Percentiles rank a stretch among this genome's conserved stretches.
Conservation (phyloP, 2,329 filamentous ascomycete genomes). For the Capronia epimyces region DNA sequence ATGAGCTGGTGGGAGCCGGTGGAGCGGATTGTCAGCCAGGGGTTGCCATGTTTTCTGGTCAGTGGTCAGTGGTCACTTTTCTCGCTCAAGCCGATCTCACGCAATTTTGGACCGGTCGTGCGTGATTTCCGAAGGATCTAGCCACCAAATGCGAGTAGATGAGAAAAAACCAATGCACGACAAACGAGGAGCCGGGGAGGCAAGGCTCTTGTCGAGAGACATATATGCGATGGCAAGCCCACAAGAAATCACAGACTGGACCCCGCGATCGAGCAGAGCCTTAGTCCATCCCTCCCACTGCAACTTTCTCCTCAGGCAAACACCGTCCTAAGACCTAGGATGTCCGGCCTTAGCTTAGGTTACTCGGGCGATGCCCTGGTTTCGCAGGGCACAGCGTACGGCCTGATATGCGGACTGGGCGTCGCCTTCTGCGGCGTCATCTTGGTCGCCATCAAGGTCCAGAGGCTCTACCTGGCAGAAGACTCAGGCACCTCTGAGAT, state of each 20-base stretch:
- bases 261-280: background rate
- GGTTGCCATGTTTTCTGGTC: too few species aligned
- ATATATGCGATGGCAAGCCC: background rate
- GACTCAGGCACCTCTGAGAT: constrained; percentile 42
- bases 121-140: too few species aligned
- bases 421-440: constrained; percentile 47
- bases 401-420: constrained; percentile 46
- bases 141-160: background rate
- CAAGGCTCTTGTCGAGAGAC: background rate
- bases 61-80: too few species aligned
- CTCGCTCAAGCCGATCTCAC: too few species aligned
- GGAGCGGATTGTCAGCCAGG: too few species aligned
- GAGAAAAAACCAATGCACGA: too few species aligned
- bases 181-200: background rate
- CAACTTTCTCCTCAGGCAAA: background rate
- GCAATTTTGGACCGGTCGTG: too few species aligned
- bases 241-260: background rate
- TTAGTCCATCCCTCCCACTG: background rate
- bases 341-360: background rate
- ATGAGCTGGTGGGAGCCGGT: too few species aligned
- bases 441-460: constrained; percentile 43
- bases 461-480: constrained; percentile 41
- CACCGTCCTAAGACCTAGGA: background rate
- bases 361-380: background rate
- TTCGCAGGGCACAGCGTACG: constrained; percentile 33